These are phyloP conservation scores for Chenopodium suecicum DNA, from an alignment of 148 eudicot species.

Conservation along the genomic window DNA sequence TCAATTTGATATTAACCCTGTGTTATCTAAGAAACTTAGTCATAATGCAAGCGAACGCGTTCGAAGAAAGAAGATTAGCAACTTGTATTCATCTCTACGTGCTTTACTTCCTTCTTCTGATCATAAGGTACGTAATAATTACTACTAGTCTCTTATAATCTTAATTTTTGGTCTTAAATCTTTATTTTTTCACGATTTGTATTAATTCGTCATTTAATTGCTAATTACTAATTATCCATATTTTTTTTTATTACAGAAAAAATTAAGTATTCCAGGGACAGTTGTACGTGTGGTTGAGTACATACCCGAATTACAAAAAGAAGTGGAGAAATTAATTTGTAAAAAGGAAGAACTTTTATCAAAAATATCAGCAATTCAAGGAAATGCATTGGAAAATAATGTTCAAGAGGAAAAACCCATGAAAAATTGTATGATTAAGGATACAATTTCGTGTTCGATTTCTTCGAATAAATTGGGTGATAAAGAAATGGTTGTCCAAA, in stretches of 20 bases:
- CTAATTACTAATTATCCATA: slow-evolving; percentile 34
- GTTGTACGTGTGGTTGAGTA: slow-evolving; percentile 63
- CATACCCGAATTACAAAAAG: slow-evolving; percentile 74
- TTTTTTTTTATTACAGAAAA: slow-evolving; percentile 82
- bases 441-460: slow-evolving; percentile 16
- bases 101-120: slow-evolving; percentile 44
- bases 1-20: background rate
- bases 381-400: background rate
- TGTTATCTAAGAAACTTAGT: slow-evolving; percentile 44
- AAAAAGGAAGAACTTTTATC: slow-evolving; percentile 46
- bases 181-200: background rate
- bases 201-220: background rate
- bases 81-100: slow-evolving; percentile 50
- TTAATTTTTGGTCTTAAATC: too few species aligned
- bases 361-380: slow-evolving; percentile 11
- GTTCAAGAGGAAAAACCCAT: background rate
- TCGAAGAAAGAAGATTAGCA: slow-evolving; percentile 58
- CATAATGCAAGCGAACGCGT: slow-evolving; percentile 71
- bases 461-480: slow-evolving; percentile 39
- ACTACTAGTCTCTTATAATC: too few species aligned
- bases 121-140: slow-evolving; percentile 31
- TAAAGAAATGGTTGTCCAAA: slow-evolving; percentile 43
- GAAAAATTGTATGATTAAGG: background rate
- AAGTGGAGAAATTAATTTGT: slow-evolving; percentile 44
- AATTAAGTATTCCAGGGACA: slow-evolving; percentile 64